A percentile compares a stretch with the other conserved stretches of the same genome.
Evolutionary conservation across 2,329 filamentous ascomycete species (phyloP).

Genomic region (Talaromyces marneffei): DNA sequence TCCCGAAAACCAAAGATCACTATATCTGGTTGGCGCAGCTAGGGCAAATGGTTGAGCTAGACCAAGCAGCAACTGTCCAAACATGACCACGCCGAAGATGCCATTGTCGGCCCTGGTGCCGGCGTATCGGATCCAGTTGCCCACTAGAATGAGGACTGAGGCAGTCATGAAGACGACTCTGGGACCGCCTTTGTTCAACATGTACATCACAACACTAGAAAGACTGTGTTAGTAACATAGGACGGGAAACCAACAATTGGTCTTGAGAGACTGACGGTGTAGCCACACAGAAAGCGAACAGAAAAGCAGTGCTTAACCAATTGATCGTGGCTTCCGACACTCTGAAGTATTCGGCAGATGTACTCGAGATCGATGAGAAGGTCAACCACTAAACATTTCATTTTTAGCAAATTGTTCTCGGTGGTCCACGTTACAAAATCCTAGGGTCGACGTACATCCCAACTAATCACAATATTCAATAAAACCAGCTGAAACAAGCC

Average conservation of each 20-base stretch:
- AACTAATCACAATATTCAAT: constrained; percentile 87
- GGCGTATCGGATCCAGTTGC: constrained; percentile 88
- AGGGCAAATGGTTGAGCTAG: constrained; percentile 89
- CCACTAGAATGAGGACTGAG: constrained; percentile 66
- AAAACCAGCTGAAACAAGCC: constrained; percentile 77
- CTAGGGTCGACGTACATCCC: constrained; percentile 66
- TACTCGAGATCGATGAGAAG: constrained; percentile 74
- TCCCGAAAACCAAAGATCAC: constrained; percentile 89
- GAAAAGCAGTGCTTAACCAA: constrained; percentile 83
- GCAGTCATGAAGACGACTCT: constrained; percentile 69
- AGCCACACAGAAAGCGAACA: constrained; percentile 73
- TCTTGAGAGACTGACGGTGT: constrained; percentile 52
- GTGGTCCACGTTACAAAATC: background rate
- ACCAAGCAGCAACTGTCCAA: constrained; percentile 85
- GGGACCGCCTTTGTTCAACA: constrained; percentile 69
- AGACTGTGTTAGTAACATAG: background rate
- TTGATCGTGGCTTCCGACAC: constrained; percentile 75
- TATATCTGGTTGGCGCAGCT: constrained; percentile 81
- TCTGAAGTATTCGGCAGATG: constrained; percentile 67
- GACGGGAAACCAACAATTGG: background rate
- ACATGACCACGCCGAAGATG: constrained; percentile 71
- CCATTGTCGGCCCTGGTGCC: constrained; percentile 57
- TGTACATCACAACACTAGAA: constrained; percentile 59
- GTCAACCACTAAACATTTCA: constrained; percentile 74
- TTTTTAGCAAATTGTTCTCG: background rate